Percentiles rank a stretch among this genome's conserved stretches.
Evolutionary conservation across 2,329 filamentous ascomycete species (phyloP).

Genomic region (Microsporum audouinii): DNA sequence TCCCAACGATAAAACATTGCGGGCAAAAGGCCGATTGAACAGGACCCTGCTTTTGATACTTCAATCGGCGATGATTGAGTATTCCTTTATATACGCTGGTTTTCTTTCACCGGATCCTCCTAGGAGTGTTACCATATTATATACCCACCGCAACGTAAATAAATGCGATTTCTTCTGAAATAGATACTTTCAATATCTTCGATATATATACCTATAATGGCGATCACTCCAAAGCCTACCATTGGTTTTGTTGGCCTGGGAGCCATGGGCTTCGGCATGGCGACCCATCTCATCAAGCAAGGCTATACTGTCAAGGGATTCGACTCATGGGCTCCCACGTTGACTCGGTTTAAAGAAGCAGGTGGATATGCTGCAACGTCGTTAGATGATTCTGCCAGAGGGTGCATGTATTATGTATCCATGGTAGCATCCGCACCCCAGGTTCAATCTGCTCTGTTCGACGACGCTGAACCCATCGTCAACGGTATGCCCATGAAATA

Average conservation of each 20-base stretch:
- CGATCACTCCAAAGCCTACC: slow-evolving; percentile 30
- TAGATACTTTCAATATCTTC: no score
- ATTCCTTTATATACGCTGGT: background rate
- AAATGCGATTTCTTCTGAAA: no score
- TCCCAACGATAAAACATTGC: background rate
- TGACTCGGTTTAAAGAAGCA: slow-evolving; percentile 52
- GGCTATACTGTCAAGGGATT: slow-evolving; percentile 59
- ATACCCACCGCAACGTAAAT: background rate
- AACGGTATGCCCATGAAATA: background rate
- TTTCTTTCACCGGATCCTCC: background rate
- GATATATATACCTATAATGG: background rate
- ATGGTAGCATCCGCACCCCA: slow-evolving; percentile 68
- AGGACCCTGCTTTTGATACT: background rate
- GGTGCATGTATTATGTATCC: slow-evolving; percentile 52
- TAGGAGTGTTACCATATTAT: background rate
- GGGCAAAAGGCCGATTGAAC: background rate
- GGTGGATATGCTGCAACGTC: slow-evolving; percentile 51
- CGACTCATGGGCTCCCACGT: slow-evolving; percentile 56
- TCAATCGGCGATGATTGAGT: background rate
- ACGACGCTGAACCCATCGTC: slow-evolving; percentile 42
- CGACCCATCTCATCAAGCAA: slow-evolving; percentile 56
- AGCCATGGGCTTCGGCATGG: slow-evolving; percentile 76
- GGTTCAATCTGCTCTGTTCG: slow-evolving; percentile 54
- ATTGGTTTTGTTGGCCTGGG: slow-evolving; percentile 64
- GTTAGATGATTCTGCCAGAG: slow-evolving; percentile 49